phyloP scores from a whole-genome alignment of 2,329 filamentous ascomycete genomes.

The Aspergillus awamori region DNA sequence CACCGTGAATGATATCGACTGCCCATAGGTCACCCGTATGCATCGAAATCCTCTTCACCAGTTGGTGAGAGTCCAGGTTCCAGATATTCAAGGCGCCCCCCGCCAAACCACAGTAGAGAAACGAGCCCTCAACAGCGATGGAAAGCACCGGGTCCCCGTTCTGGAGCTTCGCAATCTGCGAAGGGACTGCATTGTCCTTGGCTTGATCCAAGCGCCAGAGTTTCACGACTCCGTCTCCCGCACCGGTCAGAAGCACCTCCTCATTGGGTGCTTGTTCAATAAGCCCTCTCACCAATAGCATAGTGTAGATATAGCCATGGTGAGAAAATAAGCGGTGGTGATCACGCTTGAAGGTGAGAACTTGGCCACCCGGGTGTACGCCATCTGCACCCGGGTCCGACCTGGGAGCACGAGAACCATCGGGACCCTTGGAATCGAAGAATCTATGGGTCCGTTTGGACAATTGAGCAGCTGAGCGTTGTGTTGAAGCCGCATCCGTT shows the following conservation, averaged over 20 bases:
- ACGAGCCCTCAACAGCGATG: slow-evolving; percentile 82
- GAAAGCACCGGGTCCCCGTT: slow-evolving; percentile 72
- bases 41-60: slow-evolving; percentile 81
- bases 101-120: slow-evolving; percentile 87
- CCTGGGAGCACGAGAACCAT: slow-evolving; percentile 75
- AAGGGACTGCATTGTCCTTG: slow-evolving; percentile 60
- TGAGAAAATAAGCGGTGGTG: slow-evolving; percentile 89
- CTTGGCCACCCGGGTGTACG: slow-evolving; percentile 59
- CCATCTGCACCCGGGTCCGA: slow-evolving; percentile 62
- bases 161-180: slow-evolving; percentile 68
- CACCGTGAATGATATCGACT: slow-evolving; percentile 80
- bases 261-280: slow-evolving; percentile 65
- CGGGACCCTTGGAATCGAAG: slow-evolving; percentile 87
- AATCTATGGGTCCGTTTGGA: slow-evolving; percentile 81
- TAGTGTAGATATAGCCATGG: slow-evolving; percentile 94
- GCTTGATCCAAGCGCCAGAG: slow-evolving; percentile 77
- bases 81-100: slow-evolving; percentile 91
- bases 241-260: slow-evolving; percentile 86
- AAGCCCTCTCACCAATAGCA: slow-evolving; percentile 79
- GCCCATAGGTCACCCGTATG: slow-evolving; percentile 83
- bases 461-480: slow-evolving; percentile 70
- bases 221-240: slow-evolving; percentile 91
- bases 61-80: slow-evolving; percentile 93
- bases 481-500: slow-evolving; percentile 63
- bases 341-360: slow-evolving; percentile 78